Conservation (phyloP, 2,329 filamentous ascomycete species). For the Aphanocladium album region DNA sequence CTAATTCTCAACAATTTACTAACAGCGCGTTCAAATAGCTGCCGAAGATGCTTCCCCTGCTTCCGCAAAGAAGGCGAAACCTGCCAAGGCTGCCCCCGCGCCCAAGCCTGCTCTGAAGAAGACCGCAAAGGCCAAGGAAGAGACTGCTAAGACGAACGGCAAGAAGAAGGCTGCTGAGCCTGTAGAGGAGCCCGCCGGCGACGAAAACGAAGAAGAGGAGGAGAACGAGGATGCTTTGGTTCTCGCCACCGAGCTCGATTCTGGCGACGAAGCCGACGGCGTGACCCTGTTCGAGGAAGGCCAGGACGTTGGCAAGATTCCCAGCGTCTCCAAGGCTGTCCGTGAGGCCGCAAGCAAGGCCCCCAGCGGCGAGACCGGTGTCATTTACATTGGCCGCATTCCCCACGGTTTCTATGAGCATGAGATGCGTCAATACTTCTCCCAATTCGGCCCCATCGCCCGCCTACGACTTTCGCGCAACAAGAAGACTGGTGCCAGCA, state of each 20-base stretch:
- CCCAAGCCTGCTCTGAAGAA: constrained; percentile 29
- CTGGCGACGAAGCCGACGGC: constrained; percentile 35
- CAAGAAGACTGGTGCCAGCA: constrained; percentile 82
- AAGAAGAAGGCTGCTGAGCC: constrained; percentile 18
- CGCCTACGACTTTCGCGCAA: constrained; percentile 82
- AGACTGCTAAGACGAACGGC: constrained; percentile 22
- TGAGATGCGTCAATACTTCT: constrained; percentile 90
- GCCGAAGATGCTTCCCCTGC: constrained; percentile 41
- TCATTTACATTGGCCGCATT: constrained; percentile 85
- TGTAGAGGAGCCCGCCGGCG: constrained; percentile 22
- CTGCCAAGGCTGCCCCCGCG: constrained; percentile 19
- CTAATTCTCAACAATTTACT: constrained; percentile 16
- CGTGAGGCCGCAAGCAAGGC: constrained; percentile 34
- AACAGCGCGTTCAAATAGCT: constrained; percentile 26
- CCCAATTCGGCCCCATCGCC: constrained; percentile 81
- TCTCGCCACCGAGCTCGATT: constrained; percentile 41
- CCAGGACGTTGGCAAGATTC: constrained; percentile 47
- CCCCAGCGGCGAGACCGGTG: constrained; percentile 57
- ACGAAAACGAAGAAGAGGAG: constrained; percentile 25
- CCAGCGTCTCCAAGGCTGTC: constrained; percentile 41
- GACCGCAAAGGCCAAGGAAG: constrained; percentile 19
- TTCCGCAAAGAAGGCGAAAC: constrained; percentile 37
- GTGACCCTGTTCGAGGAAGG: constrained; percentile 39
- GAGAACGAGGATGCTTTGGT: constrained; percentile 37
- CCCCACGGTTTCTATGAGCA: constrained; percentile 95